phyloP scores from a whole-genome alignment of 108 stramenopile genomes.

The Seminavis robusta region DNA sequence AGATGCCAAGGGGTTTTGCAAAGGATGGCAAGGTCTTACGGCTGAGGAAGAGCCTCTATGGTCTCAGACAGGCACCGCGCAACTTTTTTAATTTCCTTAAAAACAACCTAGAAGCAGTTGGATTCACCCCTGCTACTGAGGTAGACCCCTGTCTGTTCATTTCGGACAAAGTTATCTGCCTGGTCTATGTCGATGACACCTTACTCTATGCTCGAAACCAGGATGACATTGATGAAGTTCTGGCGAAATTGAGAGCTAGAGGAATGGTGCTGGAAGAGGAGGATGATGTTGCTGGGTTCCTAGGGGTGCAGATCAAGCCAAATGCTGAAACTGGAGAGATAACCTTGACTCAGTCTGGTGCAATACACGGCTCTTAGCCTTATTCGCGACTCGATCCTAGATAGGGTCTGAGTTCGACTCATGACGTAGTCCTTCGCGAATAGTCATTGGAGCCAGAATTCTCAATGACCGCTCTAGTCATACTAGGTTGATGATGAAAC shows the following conservation, averaged over 20 bases:
- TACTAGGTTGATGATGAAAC: no score
- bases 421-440: no score
- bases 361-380: no score
- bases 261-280: constrained; percentile 11
- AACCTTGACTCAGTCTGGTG: no score
- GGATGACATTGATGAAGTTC: not conserved
- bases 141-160: constrained; percentile 59
- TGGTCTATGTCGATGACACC: constrained; percentile 48
- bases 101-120: constrained; percentile 6
- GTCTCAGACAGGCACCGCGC: constrained; percentile 9
- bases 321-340: no score
- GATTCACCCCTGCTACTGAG: constrained; percentile 3
- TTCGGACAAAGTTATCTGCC: constrained; percentile 21
- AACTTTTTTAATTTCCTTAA: no score
- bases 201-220: constrained; percentile 12
- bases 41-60: constrained; percentile 21
- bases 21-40: constrained; percentile 13
- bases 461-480: no score
- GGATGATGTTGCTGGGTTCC: constrained; percentile 24
- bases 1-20: constrained; percentile 37
- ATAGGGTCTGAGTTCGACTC: no score
- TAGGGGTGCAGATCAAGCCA: constrained; percentile 33
- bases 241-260: not conserved
- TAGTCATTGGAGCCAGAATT: no score
- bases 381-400: no score